Evolutionary conservation across 192 early-diverging fungal genomes (phyloP).

Genomic region (Podochytrium sp.): DNA sequence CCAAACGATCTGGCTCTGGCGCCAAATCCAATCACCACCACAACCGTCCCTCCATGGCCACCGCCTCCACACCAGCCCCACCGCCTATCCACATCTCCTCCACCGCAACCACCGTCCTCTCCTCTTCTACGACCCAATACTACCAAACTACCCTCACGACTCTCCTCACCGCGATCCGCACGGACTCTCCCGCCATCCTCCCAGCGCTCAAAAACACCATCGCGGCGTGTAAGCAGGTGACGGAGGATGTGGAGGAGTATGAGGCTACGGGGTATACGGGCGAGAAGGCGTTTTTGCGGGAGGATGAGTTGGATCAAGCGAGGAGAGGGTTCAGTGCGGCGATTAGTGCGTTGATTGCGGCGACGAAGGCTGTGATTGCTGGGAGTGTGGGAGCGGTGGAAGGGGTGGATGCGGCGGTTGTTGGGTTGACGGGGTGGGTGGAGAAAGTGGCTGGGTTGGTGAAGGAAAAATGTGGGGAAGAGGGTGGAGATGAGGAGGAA

Average conservation of each 20-base stretch:
- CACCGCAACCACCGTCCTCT: too few relatives aligned
- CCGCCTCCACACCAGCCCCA: too few relatives aligned
- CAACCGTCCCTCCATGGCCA: too few relatives aligned
- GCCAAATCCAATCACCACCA: too few relatives aligned
- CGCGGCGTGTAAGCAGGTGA: constrained; percentile 16
- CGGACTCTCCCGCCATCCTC: not conserved
- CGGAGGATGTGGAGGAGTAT: constrained; percentile 19
- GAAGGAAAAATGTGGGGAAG: not conserved
- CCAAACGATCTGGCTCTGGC: too few relatives aligned
- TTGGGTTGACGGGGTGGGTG: not conserved
- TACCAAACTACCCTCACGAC: constrained; percentile 12
- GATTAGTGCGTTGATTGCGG: constrained; percentile 4
- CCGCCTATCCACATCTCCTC: too few relatives aligned
- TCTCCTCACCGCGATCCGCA: not conserved
- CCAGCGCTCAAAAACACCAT: constrained; percentile 9
- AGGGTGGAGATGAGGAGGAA: not conserved
- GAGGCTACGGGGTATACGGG: not conserved
- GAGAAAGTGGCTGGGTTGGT: not conserved
- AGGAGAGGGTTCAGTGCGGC: not conserved
- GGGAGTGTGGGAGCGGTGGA: not conserved
- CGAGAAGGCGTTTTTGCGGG: not conserved
- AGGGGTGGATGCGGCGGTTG: not conserved
- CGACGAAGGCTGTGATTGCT: constrained; percentile 5
- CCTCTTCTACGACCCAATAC: not conserved
- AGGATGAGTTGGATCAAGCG: constrained; percentile 4